Evolutionary conservation across 176 grass and related monocot species (phyloP), one percentile per base, ranked within the genome.

Genomic region (Raddia guianensis): DNA sequence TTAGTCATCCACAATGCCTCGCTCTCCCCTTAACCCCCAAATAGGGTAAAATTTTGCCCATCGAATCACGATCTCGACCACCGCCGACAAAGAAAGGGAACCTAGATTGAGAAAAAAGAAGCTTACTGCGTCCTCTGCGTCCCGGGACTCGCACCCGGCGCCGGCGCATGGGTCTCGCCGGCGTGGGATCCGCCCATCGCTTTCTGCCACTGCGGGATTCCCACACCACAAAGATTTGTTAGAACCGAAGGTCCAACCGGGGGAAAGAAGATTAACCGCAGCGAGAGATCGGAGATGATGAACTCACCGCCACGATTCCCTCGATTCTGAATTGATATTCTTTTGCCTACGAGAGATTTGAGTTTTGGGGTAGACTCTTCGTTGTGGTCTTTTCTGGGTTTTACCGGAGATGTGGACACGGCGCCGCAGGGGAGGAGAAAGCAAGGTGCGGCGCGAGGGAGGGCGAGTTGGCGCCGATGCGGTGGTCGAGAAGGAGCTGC

Each of bases 71-170:
- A 75, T 68, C 32, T 64, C 19, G 14, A 42, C 33, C 1, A 35
- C 37, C 14, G 7, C 49, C 19, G 16, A 77, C 11, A 67, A 55
- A 70, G 5, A 18, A 6, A 59, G 37, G 64, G 5, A 50, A 44
- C 72, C 16, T 45, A 60, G 53, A 37, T 27, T 12, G 37, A 21
- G 37, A 13, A 61, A 27, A 27, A 27, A 27, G 34, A 68, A 63
- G 13, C 88, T 57, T 79, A 90, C 88, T 63, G 83, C 2, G 88
- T 90, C 21, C 74, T 76, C 83, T 90, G 78, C 52, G 60, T 86
- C 21, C 73, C 82, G 16, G 47, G 62, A 12, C 71, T 49, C 4
- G 37, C 40, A 40, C 4, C 37, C 60, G 49, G 5, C 51, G 42
- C 43, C 50, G 62, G 20, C 45, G 34, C 66, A 56, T 85, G 61